A percentile compares a stretch with the other conserved stretches of the same genome.
phyloP scores from a whole-genome alignment of 2,329 filamentous ascomycete genomes.

The Penicillium sp. region DNA sequence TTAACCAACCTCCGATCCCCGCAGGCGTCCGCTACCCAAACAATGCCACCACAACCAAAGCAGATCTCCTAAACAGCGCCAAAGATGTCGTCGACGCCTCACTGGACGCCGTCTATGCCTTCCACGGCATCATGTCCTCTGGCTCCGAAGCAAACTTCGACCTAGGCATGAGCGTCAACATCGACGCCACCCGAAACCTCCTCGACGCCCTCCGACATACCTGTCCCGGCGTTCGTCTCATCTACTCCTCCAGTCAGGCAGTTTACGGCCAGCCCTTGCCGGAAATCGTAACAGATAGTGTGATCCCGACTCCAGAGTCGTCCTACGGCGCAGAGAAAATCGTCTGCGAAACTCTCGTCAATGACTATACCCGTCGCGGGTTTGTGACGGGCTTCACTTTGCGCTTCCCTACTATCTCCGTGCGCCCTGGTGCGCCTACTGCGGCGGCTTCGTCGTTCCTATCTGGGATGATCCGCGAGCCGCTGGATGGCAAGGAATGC shows the following conservation, averaged over 20 bases:
- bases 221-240: conserved; percentile 57
- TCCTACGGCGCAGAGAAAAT: conserved; percentile 67
- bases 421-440: conserved; percentile 61
- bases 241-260: conserved; percentile 64
- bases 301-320: conserved; percentile 60
- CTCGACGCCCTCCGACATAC: conserved; percentile 54
- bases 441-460: conserved; percentile 65
- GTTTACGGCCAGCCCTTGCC: conserved; percentile 63
- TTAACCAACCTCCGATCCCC: conserved; percentile 56
- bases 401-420: conserved; percentile 63
- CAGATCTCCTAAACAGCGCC: conserved; percentile 55
- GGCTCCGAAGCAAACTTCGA: conserved; percentile 64
- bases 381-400: conserved; percentile 60
- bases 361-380: conserved; percentile 62
- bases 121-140: conserved; percentile 69
- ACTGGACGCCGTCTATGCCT: conserved; percentile 59
- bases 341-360: conserved; percentile 62
- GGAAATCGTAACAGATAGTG: conserved; percentile 51
- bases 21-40: conserved; percentile 50
- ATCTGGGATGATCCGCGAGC: conserved; percentile 65
- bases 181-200: conserved; percentile 59
- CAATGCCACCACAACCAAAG: conserved; percentile 53
- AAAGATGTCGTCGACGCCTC: conserved; percentile 41
- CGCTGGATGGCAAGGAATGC: conserved; percentile 57
- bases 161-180: conserved; percentile 61